Evolutionary conservation across 2,329 filamentous ascomycete genomes (phyloP), one percentile per base, ranked within the genome.

Genomic region (Ophiognomonia clavigignenti-juglandacearum): DNA sequence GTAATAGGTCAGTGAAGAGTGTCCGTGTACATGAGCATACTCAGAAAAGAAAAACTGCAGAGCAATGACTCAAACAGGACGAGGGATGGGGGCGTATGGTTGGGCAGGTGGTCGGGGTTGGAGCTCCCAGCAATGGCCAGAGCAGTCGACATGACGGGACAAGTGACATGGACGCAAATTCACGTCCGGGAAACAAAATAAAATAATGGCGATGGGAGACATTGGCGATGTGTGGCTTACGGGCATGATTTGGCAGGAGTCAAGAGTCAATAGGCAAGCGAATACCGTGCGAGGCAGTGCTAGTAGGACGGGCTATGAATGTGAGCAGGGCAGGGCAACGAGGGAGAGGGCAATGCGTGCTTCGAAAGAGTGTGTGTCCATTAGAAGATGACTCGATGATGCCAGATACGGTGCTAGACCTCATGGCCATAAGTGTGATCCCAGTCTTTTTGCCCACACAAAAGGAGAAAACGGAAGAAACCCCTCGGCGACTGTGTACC

Each of bases 311-410:
- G n/a, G 14, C 9, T 34, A 8, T n/a, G n/a, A n/a, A 7, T n/a
- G 5, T 16, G 31, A 16, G 3, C 31, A 34, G 31, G 31, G 31
- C 18, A 16, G 10, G 31, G n/a, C 31, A 34, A 16, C n/a, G 31
- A 34, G 31, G 31, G 11, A 43, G 31, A 36, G 37, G 41, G 29
- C 39, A 31, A 18, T 38, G 36, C 29, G 40, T 42, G 46, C 40
- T 49, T 45, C 44, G 46, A 48, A 49, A 47, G 40, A 35, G 49
- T 48, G 39, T 42, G 45, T 49, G 48, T 51, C 37, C 46, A 51
- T 51, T 51, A 51, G 49, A 48, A 48, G 40, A 45, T 38, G 32
- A 42, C 34, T 34, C 44, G 32, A 36, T 36, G 39, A 34, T 43
- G 14, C 36, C 43, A 40, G 35, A 39, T 36, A 16, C 42, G 49